Percentiles rank a stretch among this genome's conserved stretches.
phyloP scores from a whole-genome alignment of 305 asterid genomes.

The Fraxinus platypoda region DNA sequence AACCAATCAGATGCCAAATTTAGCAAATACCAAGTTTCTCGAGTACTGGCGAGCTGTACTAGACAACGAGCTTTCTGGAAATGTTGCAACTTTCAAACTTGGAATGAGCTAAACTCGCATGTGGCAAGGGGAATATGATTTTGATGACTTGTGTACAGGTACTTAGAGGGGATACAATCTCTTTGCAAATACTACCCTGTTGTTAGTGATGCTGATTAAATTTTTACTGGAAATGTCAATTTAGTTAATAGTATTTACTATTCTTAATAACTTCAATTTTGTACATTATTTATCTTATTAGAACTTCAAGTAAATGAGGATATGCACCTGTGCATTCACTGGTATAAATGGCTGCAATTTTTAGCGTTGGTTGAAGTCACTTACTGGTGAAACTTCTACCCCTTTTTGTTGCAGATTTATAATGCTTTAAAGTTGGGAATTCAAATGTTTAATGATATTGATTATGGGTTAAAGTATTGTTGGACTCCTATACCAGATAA shows the following conservation, averaged over 20 bases:
- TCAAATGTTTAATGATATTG: not conserved
- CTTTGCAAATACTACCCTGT: not conserved
- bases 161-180: slow-evolving; percentile 5
- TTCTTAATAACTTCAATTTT: not conserved
- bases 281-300: not conserved
- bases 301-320: not conserved
- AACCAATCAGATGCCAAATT: slow-evolving; percentile 17
- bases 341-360: not conserved
- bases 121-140: not conserved
- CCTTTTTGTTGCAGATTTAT: not conserved
- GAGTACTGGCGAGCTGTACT: not conserved
- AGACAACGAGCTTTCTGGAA: slow-evolving; percentile 5
- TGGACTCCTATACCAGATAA: not conserved
- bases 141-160: not conserved
- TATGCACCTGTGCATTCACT: not conserved
- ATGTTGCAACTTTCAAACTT: not conserved
- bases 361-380: not conserved
- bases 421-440: not conserved
- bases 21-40: not conserved
- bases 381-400: not conserved
- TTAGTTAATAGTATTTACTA: not conserved
- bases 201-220: not conserved
- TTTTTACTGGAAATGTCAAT: not conserved
- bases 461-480: not conserved
- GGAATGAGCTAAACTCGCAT: not conserved